Base-by-base conservation (phyloP, 768 basidiomycete genomes). In the Nevesoporus exiguus region DNA sequence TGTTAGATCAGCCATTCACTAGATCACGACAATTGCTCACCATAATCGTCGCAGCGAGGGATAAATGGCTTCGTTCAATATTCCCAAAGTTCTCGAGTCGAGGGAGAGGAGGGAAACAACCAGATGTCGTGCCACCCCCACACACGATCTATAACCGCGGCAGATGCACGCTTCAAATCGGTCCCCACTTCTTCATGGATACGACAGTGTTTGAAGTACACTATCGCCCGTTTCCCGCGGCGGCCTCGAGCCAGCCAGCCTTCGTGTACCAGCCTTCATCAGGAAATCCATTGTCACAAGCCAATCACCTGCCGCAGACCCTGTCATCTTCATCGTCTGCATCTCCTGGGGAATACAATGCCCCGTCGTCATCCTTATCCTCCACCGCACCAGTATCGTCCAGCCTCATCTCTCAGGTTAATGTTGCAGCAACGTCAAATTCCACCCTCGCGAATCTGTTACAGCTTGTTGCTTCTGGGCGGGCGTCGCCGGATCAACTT, bases 11-110 rank as follows among this genome's bases (percentile, higher is more conserved):
- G 21, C 33, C 48, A 55, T 21, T 53, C 57, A 48, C 52, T 49
- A 52, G 36, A 45, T 21, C 55, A 54, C 54, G 33, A 54, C 55
- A 22, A 36, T 57, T 56, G 57, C 52, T 60, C 56, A 57, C 59
- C 25, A 34, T 44, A 47, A 47, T 51, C 48, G 51, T 48, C 59
- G 41, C 60, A 90, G 88, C 89, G 27, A 80, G 89, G 37, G 82
- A 88, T 24, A 80, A 78, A 67, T 90, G 87, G 86, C 70, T 91
- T 15, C 74, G 77, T 22, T 66, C 71, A 14, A 80, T 77, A 15
- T 89, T 91, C 57, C 82, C 84, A 24, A 86, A 82, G 62, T 91
- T 90, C 65, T 86, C 86, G 21, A 79, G 78, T 51, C 86, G 82
- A 59, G 70, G 79, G 45, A 80, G 85, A 17, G 80, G 79, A 40